Base-by-base conservation (phyloP, 192 early-diverging fungal species). In the Coemansia sp. region DNA sequence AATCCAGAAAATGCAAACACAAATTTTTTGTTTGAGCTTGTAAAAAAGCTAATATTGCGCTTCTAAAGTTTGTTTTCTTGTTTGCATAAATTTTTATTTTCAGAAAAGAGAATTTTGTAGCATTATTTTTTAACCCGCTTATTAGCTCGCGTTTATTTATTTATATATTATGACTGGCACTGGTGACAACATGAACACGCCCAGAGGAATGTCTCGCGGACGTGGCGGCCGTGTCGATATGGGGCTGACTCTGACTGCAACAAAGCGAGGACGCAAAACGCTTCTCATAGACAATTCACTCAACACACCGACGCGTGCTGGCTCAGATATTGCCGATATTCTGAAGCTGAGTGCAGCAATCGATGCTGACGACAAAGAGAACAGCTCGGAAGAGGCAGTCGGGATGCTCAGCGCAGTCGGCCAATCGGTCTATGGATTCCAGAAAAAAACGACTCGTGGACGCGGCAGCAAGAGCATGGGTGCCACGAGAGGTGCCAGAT, bases 361-460 rank as follows among this genome's bases (percentile, higher is more conserved):
- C 0, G 73, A 81, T 12, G 63, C 66, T n/a, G 78, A 81, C 0
- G 78, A 75, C 70, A 81, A 81, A 33, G 78, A 81, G 33, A 81
- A 81, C 61, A 75, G 73, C 63, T 81, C 72, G 0, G 78, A 81
- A 32, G 78, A 81, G 30, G 60, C 69, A 1, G 32, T 55, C 7
- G 60, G 64, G 0, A 7, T 64, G 42, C 40, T 57, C 30, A 65
- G 66, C 28, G 55, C 59, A 11, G 69, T 61, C 14, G 78, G 78
- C 0, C 69, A 80, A 64, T 57, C 58, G 1, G 69, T 80, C 7
- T 80, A 80, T 56, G 78, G 78, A 6, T 80, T 80, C 56, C 78
- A 80, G 56, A 71, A 68, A 33, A 66, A 60, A 3, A 56, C 49
- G 1, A 17, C 59, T n/a, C 78, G 78, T n/a, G 73, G 70, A 2